Evolutionary conservation across 2,329 filamentous ascomycete species (phyloP).

Genomic region (Xylariales sp.): DNA sequence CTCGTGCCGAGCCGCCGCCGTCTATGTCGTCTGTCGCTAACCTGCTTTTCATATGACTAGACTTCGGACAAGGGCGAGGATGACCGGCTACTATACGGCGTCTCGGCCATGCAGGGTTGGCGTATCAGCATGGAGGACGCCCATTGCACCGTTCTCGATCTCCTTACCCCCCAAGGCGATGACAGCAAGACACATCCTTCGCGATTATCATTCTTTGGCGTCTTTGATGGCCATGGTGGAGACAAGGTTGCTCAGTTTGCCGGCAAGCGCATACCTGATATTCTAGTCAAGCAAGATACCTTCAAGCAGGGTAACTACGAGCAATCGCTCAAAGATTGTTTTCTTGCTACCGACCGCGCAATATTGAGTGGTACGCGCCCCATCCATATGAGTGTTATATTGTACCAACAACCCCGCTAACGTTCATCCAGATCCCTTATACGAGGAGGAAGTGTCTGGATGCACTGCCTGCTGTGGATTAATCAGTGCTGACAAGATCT

Average conservation of each 20-base stretch:
- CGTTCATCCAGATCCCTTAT: constrained; percentile 80
- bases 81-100: constrained; percentile 91
- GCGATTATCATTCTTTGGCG: constrained; percentile 93
- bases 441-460: constrained; percentile 97
- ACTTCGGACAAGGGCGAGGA: constrained; percentile 90
- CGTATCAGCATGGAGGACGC: constrained; percentile 99
- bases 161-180: constrained; percentile 69
- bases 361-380: constrained; percentile 84
- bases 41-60: constrained; percentile 59
- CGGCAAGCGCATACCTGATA: constrained; percentile 92
- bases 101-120: constrained; percentile 99
- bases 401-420: constrained; percentile 32
- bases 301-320: constrained; percentile 93
- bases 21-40: constrained; percentile 28
- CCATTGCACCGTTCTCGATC: constrained; percentile 88
- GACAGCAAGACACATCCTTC: constrained; percentile 73
- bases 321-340: constrained; percentile 96
- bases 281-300: constrained; percentile 92
- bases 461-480: constrained; percentile 95
- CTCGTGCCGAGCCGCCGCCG: constrained; percentile 2
- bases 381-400: not conserved
- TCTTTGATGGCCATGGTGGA: constrained; percentile 97
- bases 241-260: constrained; percentile 96
- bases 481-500: constrained; percentile 91
- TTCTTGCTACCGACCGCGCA: constrained; percentile 93